Percentiles rank a stretch among this genome's conserved stretches.
phyloP scores from a whole-genome alignment of 805 yeast species.

The Alloascoidea africana region DNA sequence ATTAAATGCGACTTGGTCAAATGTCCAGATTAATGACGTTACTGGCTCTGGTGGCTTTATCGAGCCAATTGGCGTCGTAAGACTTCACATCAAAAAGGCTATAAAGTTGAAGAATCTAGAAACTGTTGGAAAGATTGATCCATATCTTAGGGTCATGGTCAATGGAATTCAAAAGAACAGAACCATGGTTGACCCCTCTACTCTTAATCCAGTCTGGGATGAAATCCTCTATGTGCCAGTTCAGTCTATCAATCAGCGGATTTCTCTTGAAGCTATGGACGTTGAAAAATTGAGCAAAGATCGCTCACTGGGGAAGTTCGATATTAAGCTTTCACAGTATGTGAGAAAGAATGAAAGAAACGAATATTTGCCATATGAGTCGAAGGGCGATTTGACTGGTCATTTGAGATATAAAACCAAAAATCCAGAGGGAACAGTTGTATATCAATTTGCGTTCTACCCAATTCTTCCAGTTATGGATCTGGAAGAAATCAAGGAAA shows the following conservation, averaged over 20 bases:
- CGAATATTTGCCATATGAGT: slow-evolving; percentile 40
- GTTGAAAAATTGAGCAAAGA: slow-evolving; percentile 67
- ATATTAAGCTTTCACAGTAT: slow-evolving; percentile 48
- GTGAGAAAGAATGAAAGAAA: slow-evolving; percentile 51
- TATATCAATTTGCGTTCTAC: slow-evolving; percentile 66
- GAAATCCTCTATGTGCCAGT: slow-evolving; percentile 73
- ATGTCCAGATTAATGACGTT: slow-evolving; percentile 58
- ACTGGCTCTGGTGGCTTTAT: slow-evolving; percentile 68
- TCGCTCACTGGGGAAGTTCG: slow-evolving; percentile 75
- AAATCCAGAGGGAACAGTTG: slow-evolving; percentile 72
- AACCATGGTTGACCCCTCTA: slow-evolving; percentile 51
- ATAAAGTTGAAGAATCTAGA: slow-evolving; percentile 71
- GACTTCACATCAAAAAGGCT: slow-evolving; percentile 56
- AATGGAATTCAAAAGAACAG: slow-evolving; percentile 68
- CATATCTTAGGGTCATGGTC: slow-evolving; percentile 67
- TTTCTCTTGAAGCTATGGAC: slow-evolving; percentile 87
- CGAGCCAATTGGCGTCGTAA: slow-evolving; percentile 88
- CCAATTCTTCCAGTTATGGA: slow-evolving; percentile 73
- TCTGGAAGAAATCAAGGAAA: slow-evolving; percentile 55
- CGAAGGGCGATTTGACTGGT: slow-evolving; percentile 39
- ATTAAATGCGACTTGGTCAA: slow-evolving; percentile 67
- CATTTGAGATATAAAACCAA: slow-evolving; percentile 52
- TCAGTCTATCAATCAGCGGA: slow-evolving; percentile 65
- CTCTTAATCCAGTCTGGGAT: slow-evolving; percentile 73
- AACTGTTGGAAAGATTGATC: slow-evolving; percentile 82